A percentile compares a stretch with the other conserved stretches of the same genome.
These are phyloP conservation scores for Pseudogymnoascus sp. DNA, from an alignment of 2,329 filamentous ascomycete species.

Conservation along the genomic window DNA sequence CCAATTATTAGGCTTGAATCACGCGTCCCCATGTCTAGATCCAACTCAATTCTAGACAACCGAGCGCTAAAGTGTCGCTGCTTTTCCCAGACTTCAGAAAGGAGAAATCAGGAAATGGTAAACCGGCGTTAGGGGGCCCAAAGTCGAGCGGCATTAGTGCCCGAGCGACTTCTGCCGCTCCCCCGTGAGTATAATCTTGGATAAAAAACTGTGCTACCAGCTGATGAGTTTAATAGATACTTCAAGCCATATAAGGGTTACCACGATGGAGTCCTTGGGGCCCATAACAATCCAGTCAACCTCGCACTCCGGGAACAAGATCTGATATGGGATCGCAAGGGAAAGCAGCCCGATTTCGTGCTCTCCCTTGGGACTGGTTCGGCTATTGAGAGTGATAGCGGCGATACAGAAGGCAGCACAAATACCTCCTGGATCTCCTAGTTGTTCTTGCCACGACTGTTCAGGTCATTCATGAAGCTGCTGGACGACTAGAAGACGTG, in stretches of 20 bases:
- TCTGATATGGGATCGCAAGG: conserved; percentile 7
- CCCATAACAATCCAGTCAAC: conserved; percentile 13
- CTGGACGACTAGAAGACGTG: conserved; percentile 10
- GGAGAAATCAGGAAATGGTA: too few species aligned
- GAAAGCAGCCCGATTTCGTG: conserved; percentile 11
- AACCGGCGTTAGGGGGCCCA: too few species aligned
- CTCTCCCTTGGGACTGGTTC: conserved; percentile 12
- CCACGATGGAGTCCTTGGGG: conserved; percentile 12
- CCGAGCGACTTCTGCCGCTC: conserved; percentile 12
- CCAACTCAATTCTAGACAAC: too few species aligned
- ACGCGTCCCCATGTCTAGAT: too few species aligned
- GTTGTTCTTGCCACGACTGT: conserved; percentile 5
- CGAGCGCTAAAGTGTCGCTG: too few species aligned
- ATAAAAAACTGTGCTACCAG: background rate
- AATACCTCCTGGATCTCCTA: background rate
- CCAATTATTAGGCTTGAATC: too few species aligned
- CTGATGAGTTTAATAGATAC: conserved; percentile 2
- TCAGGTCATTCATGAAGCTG: conserved; percentile 12
- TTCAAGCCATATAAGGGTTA: conserved; percentile 11
- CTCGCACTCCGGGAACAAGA: conserved; percentile 13
- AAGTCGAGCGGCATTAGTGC: conserved; percentile 1
- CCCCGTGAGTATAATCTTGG: background rate
- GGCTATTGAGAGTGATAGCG: background rate
- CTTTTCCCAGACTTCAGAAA: too few species aligned
- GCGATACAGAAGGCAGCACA: background rate